A percentile compares a stretch with the other conserved stretches of the same genome.
Evolutionary conservation across 768 basidiomycete species (phyloP).

Genomic region (Pilatotrama ljubarskyi): DNA sequence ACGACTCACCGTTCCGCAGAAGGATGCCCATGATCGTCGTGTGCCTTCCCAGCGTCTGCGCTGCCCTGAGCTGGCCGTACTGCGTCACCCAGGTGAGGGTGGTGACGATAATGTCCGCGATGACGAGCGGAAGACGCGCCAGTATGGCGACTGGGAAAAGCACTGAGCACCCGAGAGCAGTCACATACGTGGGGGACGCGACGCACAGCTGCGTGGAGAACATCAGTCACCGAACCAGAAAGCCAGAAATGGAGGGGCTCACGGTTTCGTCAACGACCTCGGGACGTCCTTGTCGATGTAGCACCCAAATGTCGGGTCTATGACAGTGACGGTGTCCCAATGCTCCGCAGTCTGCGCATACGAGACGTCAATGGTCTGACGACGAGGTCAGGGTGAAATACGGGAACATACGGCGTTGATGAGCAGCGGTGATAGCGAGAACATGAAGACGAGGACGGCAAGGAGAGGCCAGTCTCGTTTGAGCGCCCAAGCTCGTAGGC

Average conservation of each 20-base stretch:
- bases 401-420: background rate
- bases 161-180: no score
- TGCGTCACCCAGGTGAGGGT: background rate
- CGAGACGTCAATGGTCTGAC: no score
- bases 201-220: background rate
- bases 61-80: background rate
- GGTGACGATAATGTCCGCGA: background rate
- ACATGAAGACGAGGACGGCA: background rate
- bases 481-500: background rate
- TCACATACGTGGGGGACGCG: no score
- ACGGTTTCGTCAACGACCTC: no score
- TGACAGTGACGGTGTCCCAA: no score
- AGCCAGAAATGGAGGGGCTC: no score
- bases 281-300: no score
- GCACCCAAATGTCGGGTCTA: no score
- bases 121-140: background rate
- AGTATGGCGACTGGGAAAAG: background rate
- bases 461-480: background rate
- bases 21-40: background rate
- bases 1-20: background rate
- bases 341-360: no score
- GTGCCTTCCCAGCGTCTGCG: background rate
- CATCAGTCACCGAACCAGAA: background rate
- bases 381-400: no score
- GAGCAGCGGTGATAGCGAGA: background rate